phyloP scores from a whole-genome alignment of 306 rosid species.

The Lagenaria siceraria region DNA sequence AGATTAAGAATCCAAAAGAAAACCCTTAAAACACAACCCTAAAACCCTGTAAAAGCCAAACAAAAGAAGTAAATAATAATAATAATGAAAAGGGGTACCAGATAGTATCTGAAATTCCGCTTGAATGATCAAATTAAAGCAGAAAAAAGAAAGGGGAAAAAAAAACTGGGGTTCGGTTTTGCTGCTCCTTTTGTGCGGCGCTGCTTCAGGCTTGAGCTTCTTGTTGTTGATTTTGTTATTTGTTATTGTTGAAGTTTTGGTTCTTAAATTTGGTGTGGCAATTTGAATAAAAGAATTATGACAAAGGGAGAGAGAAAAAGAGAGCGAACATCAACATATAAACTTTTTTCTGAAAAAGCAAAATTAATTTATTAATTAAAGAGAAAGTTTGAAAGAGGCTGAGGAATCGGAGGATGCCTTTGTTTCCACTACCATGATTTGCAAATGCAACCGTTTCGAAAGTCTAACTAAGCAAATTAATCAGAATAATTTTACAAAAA shows the following conservation, averaged over 20 bases:
- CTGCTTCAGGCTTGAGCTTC: not conserved
- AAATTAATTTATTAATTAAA: not conserved
- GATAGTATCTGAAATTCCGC: slow-evolving; percentile 14
- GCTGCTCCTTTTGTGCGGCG: not conserved
- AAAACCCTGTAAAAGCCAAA: slow-evolving; percentile 15
- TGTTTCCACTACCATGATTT: slow-evolving; percentile 17
- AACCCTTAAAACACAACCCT: slow-evolving; percentile 15
- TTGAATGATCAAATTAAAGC: slow-evolving; percentile 6
- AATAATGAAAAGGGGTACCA: slow-evolving; percentile 7
- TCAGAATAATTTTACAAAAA: not conserved
- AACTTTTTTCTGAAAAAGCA: not conserved
- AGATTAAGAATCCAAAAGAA: not conserved
- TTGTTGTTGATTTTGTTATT: not conserved
- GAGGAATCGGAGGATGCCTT: slow-evolving; percentile 17
- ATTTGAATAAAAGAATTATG: not conserved
- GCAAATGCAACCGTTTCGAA: slow-evolving; percentile 20
- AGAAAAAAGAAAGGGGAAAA: not conserved
- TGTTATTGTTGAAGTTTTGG: not conserved
- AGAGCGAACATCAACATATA: slow-evolving; percentile 14
- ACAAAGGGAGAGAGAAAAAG: slow-evolving; percentile 14
- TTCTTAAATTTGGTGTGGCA: not conserved
- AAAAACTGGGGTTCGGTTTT: not conserved
- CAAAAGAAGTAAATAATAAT: not conserved
- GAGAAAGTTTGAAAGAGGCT: slow-evolving; percentile 13
- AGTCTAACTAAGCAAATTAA: slow-evolving; percentile 18